These are phyloP conservation scores for Madurella mycetomatis DNA, from an alignment of 2,329 filamentous ascomycete genomes.

Conservation along the genomic window DNA sequence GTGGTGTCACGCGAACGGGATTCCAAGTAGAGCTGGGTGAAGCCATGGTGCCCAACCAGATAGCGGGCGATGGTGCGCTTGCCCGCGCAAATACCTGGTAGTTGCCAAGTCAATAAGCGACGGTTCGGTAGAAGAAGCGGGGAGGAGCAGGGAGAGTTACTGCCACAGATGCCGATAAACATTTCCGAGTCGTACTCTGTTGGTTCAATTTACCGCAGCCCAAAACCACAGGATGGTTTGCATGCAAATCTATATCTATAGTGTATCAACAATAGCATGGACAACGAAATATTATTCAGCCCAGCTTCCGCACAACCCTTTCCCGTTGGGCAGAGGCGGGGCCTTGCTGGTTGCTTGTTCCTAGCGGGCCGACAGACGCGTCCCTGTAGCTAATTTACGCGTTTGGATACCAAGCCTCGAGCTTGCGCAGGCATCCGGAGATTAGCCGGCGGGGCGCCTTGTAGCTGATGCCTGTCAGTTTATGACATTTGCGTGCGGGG, in stretches of 20 bases:
- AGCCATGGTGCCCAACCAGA: slow-evolving; percentile 77
- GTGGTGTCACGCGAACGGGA: background rate
- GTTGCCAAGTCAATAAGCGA: slow-evolving; percentile 15
- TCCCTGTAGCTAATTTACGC: slow-evolving; percentile 20
- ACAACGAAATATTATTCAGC: too few relatives aligned
- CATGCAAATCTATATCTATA: too few relatives aligned
- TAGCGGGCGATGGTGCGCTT: slow-evolving; percentile 88
- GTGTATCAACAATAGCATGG: too few relatives aligned
- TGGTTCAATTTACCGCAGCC: too few relatives aligned
- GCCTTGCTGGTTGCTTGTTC: too few relatives aligned
- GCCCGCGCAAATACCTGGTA: slow-evolving; percentile 80
- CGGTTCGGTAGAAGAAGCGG: background rate
- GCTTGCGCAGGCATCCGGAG: slow-evolving; percentile 9
- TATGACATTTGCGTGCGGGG: background rate
- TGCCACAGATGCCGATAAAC: slow-evolving; percentile 74
- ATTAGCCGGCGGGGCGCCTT: slow-evolving; percentile 23
- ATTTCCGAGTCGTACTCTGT: slow-evolving; percentile 38
- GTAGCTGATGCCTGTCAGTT: background rate
- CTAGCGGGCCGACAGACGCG: slow-evolving; percentile 11
- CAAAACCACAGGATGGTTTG: background rate
- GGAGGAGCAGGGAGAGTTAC: slow-evolving; percentile 37
- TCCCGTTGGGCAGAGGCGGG: too few relatives aligned
- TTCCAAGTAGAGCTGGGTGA: slow-evolving; percentile 65
- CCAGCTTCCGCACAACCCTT: too few relatives aligned
- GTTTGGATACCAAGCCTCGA: background rate